phyloP scores from a whole-genome alignment of 495 filamentous ascomycete species.

The Penicillium maclennaniae region DNA sequence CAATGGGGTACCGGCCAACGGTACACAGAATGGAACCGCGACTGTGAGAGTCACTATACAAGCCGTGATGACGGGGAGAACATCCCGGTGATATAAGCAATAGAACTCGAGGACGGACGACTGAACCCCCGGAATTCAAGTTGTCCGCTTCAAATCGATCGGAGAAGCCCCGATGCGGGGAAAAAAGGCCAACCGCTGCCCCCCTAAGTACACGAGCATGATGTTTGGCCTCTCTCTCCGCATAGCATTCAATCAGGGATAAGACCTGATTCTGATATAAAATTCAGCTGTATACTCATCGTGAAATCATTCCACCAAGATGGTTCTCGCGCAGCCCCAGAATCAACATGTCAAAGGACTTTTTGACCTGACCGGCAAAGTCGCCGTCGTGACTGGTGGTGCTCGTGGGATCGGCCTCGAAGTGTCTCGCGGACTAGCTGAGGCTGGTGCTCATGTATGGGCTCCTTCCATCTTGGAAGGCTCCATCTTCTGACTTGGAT shows the following conservation, averaged over 20 bases:
- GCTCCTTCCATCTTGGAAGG: neutral
- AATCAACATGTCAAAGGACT: conserved; percentile 37
- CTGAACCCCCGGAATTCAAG: neutral
- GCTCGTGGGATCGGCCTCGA: conserved; percentile 76
- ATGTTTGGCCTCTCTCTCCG: neutral
- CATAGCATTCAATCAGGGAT: neutral
- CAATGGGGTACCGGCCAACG: conserved; percentile 71
- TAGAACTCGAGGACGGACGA: neutral
- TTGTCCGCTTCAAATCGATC: neutral
- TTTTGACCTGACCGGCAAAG: conserved; percentile 37
- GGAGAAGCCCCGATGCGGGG: conserved; percentile 4
- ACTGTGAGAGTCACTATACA: conserved; percentile 80
- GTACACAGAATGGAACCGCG: conserved; percentile 80
- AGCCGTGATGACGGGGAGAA: conserved; percentile 82
- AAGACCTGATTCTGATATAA: too few species aligned
- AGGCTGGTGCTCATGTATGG: conserved; percentile 66
- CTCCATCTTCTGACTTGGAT: neutral
- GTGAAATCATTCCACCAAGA: conserved; percentile 10
- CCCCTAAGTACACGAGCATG: neutral
- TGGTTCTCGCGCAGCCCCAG: conserved; percentile 37
- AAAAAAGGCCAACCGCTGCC: neutral
- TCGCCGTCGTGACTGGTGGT: conserved; percentile 45
- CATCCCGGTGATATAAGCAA: too few species aligned
- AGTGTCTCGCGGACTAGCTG: conserved; percentile 66
- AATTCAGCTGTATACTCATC: neutral